phyloP scores from a whole-genome alignment of 1,284 basidiomycete genomes.

The Ustilago shanxiensis region DNA sequence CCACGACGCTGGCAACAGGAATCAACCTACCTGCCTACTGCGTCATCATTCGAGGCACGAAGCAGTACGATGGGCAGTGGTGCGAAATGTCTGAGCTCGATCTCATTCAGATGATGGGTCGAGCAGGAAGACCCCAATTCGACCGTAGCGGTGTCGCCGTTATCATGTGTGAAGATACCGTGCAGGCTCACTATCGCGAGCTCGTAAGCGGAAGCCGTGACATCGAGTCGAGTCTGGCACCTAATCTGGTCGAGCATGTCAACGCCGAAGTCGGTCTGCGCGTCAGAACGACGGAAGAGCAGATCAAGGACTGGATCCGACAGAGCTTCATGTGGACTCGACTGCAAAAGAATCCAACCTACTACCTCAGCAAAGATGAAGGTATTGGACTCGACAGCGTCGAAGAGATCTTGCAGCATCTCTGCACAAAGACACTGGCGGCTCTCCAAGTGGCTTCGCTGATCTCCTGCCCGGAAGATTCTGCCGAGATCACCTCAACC shows the following conservation, averaged over 20 bases:
- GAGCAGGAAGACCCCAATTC: constrained; percentile 90
- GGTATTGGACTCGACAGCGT: constrained; percentile 38
- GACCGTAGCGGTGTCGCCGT: constrained; percentile 73
- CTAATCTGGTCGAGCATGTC: constrained; percentile 55
- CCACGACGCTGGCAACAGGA: constrained; percentile 83
- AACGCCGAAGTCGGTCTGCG: constrained; percentile 59
- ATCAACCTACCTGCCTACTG: constrained; percentile 77
- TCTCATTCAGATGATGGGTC: constrained; percentile 76
- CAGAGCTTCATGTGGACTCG: constrained; percentile 51
- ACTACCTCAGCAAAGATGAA: constrained; percentile 45
- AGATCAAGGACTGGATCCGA: constrained; percentile 47
- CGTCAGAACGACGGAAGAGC: constrained; percentile 15
- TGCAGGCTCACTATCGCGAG: constrained; percentile 49
- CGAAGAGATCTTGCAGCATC: constrained; percentile 42
- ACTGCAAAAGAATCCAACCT: constrained; percentile 55
- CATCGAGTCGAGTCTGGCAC: constrained; percentile 57
- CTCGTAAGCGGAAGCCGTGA: constrained; percentile 48
- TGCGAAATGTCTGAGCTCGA: constrained; percentile 59
- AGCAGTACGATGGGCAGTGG: constrained; percentile 56
- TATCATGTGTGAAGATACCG: constrained; percentile 60
- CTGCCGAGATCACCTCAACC: constrained; percentile 35
- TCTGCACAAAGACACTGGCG: constrained; percentile 33
- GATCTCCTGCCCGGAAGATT: constrained; percentile 13
- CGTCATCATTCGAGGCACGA: constrained; percentile 64
- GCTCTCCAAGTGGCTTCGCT: constrained; percentile 37